Conservation (phyloP, 2,329 filamentous ascomycete genomes). For the Colletotrichum chrysophilum region DNA sequence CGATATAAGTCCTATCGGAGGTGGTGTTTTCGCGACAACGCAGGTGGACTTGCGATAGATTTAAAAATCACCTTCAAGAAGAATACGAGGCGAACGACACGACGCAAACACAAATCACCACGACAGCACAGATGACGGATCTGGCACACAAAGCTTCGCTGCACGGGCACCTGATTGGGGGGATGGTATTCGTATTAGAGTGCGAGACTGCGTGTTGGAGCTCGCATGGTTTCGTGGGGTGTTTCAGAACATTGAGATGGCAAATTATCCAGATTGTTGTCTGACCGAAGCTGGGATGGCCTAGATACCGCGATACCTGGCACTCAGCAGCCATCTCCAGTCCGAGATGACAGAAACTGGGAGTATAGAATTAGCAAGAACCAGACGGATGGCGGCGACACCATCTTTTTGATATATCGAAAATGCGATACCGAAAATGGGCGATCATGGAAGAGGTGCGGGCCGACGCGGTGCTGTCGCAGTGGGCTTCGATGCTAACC, state of each 20-base stretch:
- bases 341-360: neutral
- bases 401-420: neutral
- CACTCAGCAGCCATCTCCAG: neutral
- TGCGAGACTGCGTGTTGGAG: neutral
- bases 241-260: neutral
- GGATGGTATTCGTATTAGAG: neutral
- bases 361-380: neutral
- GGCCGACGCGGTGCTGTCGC: neutral
- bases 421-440: neutral
- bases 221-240: slow-evolving; percentile 9
- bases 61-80: neutral
- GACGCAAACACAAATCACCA: neutral
- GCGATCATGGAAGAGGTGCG: neutral
- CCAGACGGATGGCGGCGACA: neutral
- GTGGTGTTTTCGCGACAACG: too few relatives aligned
- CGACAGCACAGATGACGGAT: neutral
- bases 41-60: neutral
- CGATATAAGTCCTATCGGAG: neutral
- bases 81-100: neutral
- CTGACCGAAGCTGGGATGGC: neutral
- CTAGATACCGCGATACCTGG: neutral
- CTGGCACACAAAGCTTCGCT: neutral
- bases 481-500: neutral
- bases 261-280: neutral
- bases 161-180: neutral